Base-by-base conservation (phyloP, 352 stramenopile genomes). In the Elongisporangium prolatum region DNA sequence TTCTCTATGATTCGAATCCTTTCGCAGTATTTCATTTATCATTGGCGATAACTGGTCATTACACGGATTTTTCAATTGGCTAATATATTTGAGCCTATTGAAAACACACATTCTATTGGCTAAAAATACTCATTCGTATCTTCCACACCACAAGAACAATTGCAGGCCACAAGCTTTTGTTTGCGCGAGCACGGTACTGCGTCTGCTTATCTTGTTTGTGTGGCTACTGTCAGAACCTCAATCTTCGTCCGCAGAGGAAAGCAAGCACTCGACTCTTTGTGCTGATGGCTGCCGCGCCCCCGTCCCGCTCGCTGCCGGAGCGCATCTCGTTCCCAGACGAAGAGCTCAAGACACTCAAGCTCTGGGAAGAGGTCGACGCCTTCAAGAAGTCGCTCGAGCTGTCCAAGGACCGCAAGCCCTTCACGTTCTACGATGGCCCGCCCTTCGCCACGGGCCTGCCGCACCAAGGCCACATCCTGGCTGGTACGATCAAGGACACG, bases 401-500 rank as follows among this genome's bases (percentile, higher is more conserved):
- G 20, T 97, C 87, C n/a, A 90, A 98, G 63, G 90, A 88, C 47
- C 75, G 88, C 54, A 95, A 92, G n/a, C 91, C 95, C 21, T 99
- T 97, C 78, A 99, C 97, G 4, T 99, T 99, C 68, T 99, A 99
- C 80, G 98, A 99, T 74, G 98, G 98, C 1, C 98, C 98, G 49
- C 98, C 98, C 14, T 99, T 99, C 80, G 98, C 98, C 24, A 99
- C 97, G 25, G 97, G 88, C 2, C 74, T 99, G 60, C 98, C 98
- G 8, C 98, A 99, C 77, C 98, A 99, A 78, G 98, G 98, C 47
- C 96, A 99, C 80, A 97, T 99, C 66, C 75, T 99, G 37, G 97
- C 97, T 21, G 97, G 98, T 40, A 99, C 98, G 48, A 99, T 99
- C 78, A 99, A 99, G 78, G 98, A 99, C 76, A 98, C 96, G 20